These are phyloP conservation scores for Sporothrix schenckii DNA, from an alignment of 2,329 filamentous ascomycete genomes.

Conservation along the genomic window DNA sequence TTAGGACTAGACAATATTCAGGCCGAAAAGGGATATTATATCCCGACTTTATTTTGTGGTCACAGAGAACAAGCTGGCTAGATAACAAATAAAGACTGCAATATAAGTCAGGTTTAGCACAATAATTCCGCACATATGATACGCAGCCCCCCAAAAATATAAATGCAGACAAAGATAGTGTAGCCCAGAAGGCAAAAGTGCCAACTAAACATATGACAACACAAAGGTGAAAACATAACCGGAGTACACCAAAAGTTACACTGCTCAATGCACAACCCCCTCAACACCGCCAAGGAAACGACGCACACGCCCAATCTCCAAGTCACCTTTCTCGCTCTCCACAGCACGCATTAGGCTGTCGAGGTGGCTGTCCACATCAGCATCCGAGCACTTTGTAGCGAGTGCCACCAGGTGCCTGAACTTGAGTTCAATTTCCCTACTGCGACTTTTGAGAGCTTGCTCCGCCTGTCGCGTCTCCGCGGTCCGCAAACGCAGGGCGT, in stretches of 20 bases:
- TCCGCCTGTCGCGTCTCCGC: conserved; percentile 68
- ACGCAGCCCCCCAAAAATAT: too few relatives aligned
- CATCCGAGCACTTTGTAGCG: conserved; percentile 78
- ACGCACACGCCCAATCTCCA: conserved; percentile 75
- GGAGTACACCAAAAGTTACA: neutral
- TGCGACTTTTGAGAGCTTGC: conserved; percentile 72
- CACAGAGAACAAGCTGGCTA: too few relatives aligned
- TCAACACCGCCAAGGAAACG: conserved; percentile 81
- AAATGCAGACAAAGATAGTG: too few relatives aligned
- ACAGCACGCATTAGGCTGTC: conserved; percentile 82
- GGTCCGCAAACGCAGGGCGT: conserved; percentile 71
- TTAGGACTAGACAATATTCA: too few relatives aligned
- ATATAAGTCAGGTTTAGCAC: too few relatives aligned
- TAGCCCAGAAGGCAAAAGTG: too few relatives aligned
- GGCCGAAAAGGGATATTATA: too few relatives aligned
- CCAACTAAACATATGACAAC: too few relatives aligned
- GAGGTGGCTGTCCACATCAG: conserved; percentile 77
- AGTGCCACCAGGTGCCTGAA: conserved; percentile 86
- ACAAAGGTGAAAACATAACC: neutral
- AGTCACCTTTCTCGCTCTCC: conserved; percentile 78
- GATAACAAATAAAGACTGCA: too few relatives aligned
- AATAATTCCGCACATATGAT: too few relatives aligned
- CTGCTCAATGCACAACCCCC: conserved; percentile 47
- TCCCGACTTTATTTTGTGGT: too few relatives aligned
- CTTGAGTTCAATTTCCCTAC: conserved; percentile 81